Evolutionary conservation across 805 yeast genomes (phyloP).

Genomic region (Hanseniaspora vineae): DNA sequence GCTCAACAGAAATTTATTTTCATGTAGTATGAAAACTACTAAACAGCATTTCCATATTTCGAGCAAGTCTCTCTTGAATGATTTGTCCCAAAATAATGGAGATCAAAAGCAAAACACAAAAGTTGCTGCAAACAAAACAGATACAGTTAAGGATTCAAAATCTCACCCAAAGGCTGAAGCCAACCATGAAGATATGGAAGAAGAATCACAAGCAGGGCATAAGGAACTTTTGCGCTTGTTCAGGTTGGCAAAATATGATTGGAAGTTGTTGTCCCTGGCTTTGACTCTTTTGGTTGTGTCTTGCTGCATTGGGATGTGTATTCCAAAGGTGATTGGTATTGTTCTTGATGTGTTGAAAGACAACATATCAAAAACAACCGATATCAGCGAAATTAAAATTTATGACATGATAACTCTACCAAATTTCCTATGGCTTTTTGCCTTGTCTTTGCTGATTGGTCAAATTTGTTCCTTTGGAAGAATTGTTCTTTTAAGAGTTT

Average conservation of each 20-base stretch:
- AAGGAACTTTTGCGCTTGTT: slow-evolving; percentile 29
- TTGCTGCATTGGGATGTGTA: slow-evolving; percentile 37
- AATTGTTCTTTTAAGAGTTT: slow-evolving; percentile 34
- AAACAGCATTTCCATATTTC: too few species aligned
- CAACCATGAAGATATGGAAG: background rate
- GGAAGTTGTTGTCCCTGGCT: slow-evolving; percentile 31
- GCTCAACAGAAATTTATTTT: too few species aligned
- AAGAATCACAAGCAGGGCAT: slow-evolving; percentile 13
- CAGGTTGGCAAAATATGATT: slow-evolving; percentile 32
- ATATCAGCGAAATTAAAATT: slow-evolving; percentile 15
- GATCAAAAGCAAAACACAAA: too few species aligned
- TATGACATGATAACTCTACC: slow-evolving; percentile 32
- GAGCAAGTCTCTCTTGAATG: too few species aligned
- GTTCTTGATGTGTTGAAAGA: slow-evolving; percentile 37
- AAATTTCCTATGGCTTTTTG: slow-evolving; percentile 48
- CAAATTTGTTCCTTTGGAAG: slow-evolving; percentile 65
- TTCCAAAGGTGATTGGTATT: slow-evolving; percentile 45
- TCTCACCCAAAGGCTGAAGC: background rate
- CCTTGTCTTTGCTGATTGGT: slow-evolving; percentile 49
- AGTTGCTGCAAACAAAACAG: background rate
- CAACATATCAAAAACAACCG: slow-evolving; percentile 10
- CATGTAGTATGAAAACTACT: too few species aligned
- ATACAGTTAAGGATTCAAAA: background rate
- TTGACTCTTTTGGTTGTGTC: slow-evolving; percentile 32
- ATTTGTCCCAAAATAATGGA: too few species aligned